Conservation (phyloP, 352 stramenopile species). For the Phytopythium chamaehyphon region DNA sequence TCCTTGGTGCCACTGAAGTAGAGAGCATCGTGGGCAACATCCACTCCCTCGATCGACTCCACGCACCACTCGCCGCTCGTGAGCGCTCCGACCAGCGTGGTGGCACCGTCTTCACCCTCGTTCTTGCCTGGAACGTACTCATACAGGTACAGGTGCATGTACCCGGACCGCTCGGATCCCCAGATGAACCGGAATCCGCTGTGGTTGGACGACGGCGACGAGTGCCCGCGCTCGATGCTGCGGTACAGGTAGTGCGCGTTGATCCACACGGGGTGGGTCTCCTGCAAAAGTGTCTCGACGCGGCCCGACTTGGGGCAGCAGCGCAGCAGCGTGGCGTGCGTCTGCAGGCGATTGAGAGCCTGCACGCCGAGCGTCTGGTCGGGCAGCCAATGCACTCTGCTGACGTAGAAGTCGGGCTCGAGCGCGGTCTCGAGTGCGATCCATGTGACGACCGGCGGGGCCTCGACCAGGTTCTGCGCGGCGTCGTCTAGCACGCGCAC, state of each 20-base stretch:
- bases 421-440: slow-evolving; percentile 58
- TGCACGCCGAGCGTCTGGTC: slow-evolving; percentile 92
- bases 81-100: slow-evolving; percentile 51
- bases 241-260: slow-evolving; percentile 95
- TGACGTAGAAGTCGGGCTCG: slow-evolving; percentile 86
- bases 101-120: slow-evolving; percentile 5
- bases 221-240: slow-evolving; percentile 53
- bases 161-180: slow-evolving; percentile 92
- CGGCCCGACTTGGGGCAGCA: slow-evolving; percentile 77
- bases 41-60: slow-evolving; percentile 79
- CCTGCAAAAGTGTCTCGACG: slow-evolving; percentile 77
- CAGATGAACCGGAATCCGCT: slow-evolving; percentile 94
- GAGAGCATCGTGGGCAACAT: slow-evolving; percentile 76
- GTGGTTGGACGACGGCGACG: slow-evolving; percentile 36
- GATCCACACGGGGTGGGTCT: slow-evolving; percentile 91
- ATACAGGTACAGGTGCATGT: slow-evolving; percentile 96
- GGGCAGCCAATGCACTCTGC: slow-evolving; percentile 92
- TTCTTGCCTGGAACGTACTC: slow-evolving; percentile 59
- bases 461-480: slow-evolving; percentile 18
- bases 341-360: slow-evolving; percentile 79
- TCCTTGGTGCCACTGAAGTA: slow-evolving; percentile 88
- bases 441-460: slow-evolving; percentile 45
- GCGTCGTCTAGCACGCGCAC: slow-evolving; percentile 28
- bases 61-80: slow-evolving; percentile 71
- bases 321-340: slow-evolving; percentile 59